Percentiles rank a stretch among this genome's conserved stretches.
Conservation (phyloP, 2,329 filamentous ascomycete genomes). For the Chaetomiaceae sp. region DNA sequence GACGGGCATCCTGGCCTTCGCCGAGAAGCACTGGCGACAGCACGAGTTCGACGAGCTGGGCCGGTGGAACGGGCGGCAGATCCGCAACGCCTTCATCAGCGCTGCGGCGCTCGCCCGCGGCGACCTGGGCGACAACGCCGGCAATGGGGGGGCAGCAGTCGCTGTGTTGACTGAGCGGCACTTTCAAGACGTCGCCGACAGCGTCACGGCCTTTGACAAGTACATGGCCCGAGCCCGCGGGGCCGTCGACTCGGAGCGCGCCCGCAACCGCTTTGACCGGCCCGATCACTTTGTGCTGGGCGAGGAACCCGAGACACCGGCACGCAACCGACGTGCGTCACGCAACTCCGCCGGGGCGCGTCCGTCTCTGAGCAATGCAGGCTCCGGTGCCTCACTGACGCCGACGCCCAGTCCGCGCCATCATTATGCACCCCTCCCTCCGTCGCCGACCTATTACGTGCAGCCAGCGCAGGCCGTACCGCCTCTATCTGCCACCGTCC, state of each 20-base stretch:
- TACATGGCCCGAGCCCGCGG: constrained; percentile 3
- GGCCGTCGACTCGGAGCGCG: neutral
- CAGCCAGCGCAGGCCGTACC: too few relatives aligned
- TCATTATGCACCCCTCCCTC: too few relatives aligned
- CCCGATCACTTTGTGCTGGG: neutral
- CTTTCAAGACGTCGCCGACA: neutral
- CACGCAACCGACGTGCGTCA: neutral
- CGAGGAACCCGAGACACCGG: neutral
- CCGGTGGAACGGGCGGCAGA: constrained; percentile 17
- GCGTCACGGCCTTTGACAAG: constrained; percentile 2
- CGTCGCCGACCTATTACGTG: too few relatives aligned
- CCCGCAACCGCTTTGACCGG: neutral
- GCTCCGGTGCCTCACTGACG: too few relatives aligned
- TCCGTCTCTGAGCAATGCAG: too few relatives aligned
- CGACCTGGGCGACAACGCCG: neutral
- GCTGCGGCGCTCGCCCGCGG: constrained; percentile 1
- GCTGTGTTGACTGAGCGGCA: neutral
- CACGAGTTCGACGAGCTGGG: constrained; percentile 1
- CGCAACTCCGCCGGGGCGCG: too few relatives aligned
- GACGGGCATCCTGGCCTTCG: constrained; percentile 30
- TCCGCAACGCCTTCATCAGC: constrained; percentile 15
- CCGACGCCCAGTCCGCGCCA: too few relatives aligned
- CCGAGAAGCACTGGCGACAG: constrained; percentile 7
- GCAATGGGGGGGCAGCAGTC: neutral
- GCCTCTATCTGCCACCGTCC: too few relatives aligned